Evolutionary conservation across 768 basidiomycete species (phyloP), one percentile per base, ranked within the genome.

Genomic region (Tylopilus sp.): DNA sequence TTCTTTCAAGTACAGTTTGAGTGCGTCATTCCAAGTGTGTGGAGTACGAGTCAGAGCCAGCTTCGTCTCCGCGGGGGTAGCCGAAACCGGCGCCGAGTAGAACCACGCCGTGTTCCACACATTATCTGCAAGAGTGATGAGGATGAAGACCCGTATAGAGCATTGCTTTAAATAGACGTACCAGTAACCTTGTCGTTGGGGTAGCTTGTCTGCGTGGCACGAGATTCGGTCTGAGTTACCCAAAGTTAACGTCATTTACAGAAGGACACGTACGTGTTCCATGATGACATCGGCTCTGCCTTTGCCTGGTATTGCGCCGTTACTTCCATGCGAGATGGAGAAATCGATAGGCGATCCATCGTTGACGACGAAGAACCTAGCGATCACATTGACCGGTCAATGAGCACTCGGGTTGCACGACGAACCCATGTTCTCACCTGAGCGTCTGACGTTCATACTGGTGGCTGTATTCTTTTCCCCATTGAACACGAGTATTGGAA

Each of bases 401-500:
- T 26, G 8, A 26, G 25, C 5, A 8, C 8, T 26, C 8, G 25
- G 5, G 8, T 26, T 8, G 25, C 25, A 26, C 25, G 25, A 26
- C 25, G 25, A 26, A 8, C 25, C n/a, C 4, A 8, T 26, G 8
- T 26, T 26, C 25, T 8, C 36, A 44, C 49, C 40, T 48, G 42
- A 56, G 54, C 17, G 51, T 53, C 51, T 28, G 28, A 2, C 46
- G 26, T 15, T 44, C 12, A 8, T 36, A 53, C 3, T 43, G 3
- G 30, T 52, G 53, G n/a, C 45, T 55, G 40, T 33, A 4, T 30
- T 52, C 53, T n/a, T 4, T 31, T 13, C 53, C 45, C 50, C 53
- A 55, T n/a, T 47, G 50, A n/a, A 55, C 53, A 38, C 45, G 51
- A n/a, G 54, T 55, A 18, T 53, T 47, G 6, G 51, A 25, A 15